These are phyloP conservation scores for Salix suchowensis DNA, from an alignment of 345 rosid species.

Conservation along the genomic window DNA sequence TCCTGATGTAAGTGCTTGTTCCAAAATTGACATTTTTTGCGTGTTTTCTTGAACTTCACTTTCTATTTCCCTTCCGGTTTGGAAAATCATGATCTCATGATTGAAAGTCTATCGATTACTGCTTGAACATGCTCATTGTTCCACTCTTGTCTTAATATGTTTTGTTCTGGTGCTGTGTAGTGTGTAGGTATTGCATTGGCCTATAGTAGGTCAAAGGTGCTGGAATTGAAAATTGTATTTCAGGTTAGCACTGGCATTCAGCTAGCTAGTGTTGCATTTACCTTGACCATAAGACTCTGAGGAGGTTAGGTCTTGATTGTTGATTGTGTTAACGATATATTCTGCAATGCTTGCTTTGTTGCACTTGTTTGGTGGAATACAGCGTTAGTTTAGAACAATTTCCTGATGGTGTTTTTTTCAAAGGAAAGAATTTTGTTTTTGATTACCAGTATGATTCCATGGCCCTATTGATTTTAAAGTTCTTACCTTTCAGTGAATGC, in stretches of 20 bases:
- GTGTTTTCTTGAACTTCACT: not conserved
- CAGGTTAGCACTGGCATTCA: constrained; percentile 47
- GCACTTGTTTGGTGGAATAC: constrained; percentile 96
- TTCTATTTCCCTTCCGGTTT: constrained; percentile 5
- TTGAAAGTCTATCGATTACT: not conserved
- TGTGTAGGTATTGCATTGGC: constrained; percentile 92
- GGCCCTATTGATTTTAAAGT: not conserved
- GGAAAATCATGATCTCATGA: not conserved
- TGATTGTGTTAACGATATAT: constrained; percentile 4
- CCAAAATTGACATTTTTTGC: constrained; percentile 8
- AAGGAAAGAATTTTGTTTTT: constrained; percentile 94
- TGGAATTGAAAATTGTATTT: constrained; percentile 81
- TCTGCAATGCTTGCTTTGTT: constrained; percentile 18
- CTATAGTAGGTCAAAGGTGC: constrained; percentile 76
- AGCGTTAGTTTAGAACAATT: constrained; percentile 86
- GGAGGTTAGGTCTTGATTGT: not conserved
- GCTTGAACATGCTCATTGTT: not conserved
- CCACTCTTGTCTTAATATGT: not conserved
- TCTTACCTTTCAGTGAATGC: not conserved
- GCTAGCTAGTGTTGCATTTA: not conserved
- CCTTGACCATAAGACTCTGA: constrained; percentile 2
- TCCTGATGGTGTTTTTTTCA: constrained; percentile 88
- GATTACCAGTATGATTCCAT: constrained; percentile 66
- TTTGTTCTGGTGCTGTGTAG: constrained; percentile 28
- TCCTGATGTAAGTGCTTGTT: constrained; percentile 62